Conservation (phyloP, 2,329 filamentous ascomycete genomes). For the Fusarium nygamai region DNA sequence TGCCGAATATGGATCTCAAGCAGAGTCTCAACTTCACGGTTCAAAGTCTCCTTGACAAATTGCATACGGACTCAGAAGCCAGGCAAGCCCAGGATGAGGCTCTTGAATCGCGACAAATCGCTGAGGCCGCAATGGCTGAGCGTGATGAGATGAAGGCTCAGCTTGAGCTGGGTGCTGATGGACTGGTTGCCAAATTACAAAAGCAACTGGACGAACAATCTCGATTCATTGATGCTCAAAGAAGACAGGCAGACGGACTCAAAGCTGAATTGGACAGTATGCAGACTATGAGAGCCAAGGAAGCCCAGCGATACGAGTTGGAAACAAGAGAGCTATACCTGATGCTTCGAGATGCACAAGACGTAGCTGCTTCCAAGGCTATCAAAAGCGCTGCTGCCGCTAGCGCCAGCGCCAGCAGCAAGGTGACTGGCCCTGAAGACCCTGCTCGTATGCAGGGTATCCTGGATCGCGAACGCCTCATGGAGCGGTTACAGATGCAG, state of each 20-base stretch:
- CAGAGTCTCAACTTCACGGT: conserved; percentile 98
- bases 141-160: conserved; percentile 92
- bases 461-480: conserved; percentile 88
- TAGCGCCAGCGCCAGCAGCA: conserved; percentile 57
- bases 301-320: conserved; percentile 92
- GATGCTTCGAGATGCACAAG: conserved; percentile 97
- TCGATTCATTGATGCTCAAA: conserved; percentile 88
- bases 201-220: conserved; percentile 93
- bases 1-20: conserved; percentile 97
- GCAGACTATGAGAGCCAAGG: conserved; percentile 86
- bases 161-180: conserved; percentile 91
- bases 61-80: conserved; percentile 96
- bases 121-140: conserved; percentile 95
- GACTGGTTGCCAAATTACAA: conserved; percentile 90
- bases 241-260: conserved; percentile 84
- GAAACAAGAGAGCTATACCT: conserved; percentile 97
- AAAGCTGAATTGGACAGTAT: conserved; percentile 91
- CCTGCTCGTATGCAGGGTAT: conserved; percentile 88
- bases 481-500: conserved; percentile 94
- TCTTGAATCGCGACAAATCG: conserved; percentile 88
- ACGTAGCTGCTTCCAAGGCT: conserved; percentile 90
- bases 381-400: conserved; percentile 59
- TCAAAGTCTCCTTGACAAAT: conserved; percentile 91
- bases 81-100: conserved; percentile 92
- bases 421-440: conserved; percentile 68